Percentiles rank a stretch among this genome's conserved stretches.
phyloP scores from a whole-genome alignment of 352 stramenopile species.

The Pythium scleroteichum region DNA sequence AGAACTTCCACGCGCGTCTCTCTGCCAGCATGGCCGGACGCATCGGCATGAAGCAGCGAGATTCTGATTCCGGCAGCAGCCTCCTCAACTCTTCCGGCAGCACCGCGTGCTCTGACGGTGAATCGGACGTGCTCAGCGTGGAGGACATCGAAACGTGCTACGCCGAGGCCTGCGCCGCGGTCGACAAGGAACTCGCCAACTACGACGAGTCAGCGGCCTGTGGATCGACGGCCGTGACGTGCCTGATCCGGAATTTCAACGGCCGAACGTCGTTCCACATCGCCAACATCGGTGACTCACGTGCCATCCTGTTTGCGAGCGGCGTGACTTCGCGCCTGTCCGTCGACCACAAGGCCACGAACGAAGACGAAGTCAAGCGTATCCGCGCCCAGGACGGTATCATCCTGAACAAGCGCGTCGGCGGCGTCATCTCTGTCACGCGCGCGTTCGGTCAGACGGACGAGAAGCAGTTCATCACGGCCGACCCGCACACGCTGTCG shows the following conservation, averaged over 20 bases:
- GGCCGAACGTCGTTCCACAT: conserved; percentile 69
- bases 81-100: conserved; percentile 52
- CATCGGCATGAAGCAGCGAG: conserved; percentile 36
- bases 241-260: conserved; percentile 59
- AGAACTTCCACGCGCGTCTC: conserved; percentile 64
- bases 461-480: conserved; percentile 82
- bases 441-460: conserved; percentile 75
- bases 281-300: conserved; percentile 79
- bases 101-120: conserved; percentile 32
- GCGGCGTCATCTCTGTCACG: conserved; percentile 68
- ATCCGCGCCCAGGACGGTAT: conserved; percentile 78
- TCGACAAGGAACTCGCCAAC: conserved; percentile 66
- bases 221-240: conserved; percentile 78
- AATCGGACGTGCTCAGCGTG: conserved; percentile 51
- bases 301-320: conserved; percentile 61
- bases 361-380: conserved; percentile 70
- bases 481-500: conserved; percentile 58
- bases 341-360: conserved; percentile 80
- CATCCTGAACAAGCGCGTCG: conserved; percentile 83
- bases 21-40: conserved; percentile 45
- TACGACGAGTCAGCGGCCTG: conserved; percentile 69
- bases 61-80: conserved; percentile 40
- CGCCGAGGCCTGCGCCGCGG: conserved; percentile 50
- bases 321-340: conserved; percentile 54
- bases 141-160: conserved; percentile 69